phyloP scores from a whole-genome alignment of 1,139 yeast species.

The Yamadazyma atmosphaerica region DNA sequence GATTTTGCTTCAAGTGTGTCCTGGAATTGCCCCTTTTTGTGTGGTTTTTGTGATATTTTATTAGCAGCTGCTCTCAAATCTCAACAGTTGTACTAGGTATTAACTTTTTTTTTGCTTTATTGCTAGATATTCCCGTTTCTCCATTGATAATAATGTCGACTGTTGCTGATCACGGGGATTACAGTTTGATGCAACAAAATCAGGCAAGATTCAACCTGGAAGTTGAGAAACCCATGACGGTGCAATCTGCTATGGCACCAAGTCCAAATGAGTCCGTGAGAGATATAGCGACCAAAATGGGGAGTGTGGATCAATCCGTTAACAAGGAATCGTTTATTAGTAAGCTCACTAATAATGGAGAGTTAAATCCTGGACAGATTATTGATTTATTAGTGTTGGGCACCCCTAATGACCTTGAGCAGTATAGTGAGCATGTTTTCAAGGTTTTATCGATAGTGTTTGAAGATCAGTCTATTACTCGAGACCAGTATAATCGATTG shows the following conservation, averaged over 20 bases:
- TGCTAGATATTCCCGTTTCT: neutral
- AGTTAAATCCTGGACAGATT: constrained; percentile 25
- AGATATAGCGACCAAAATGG: neutral
- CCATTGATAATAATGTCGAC: neutral
- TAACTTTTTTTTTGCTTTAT: neutral
- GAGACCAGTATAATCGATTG: constrained; percentile 12
- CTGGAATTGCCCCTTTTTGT: neutral
- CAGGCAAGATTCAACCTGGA: neutral
- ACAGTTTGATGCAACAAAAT: neutral
- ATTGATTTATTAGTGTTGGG: constrained; percentile 29
- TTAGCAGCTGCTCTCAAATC: neutral
- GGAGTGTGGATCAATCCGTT: neutral
- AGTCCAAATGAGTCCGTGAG: too few relatives aligned
- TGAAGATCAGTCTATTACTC: constrained; percentile 19
- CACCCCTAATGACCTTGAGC: constrained; percentile 32
- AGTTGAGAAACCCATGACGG: too few relatives aligned
- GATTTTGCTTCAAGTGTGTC: neutral
- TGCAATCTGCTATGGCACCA: too few relatives aligned
- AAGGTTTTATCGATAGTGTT: constrained; percentile 30
- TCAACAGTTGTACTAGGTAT: too few relatives aligned
- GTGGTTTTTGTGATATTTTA: neutral
- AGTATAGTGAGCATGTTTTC: constrained; percentile 41
- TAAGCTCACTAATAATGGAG: constrained; percentile 8
- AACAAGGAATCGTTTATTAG: neutral
- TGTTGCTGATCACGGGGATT: neutral